Base-by-base conservation (phyloP, 2,329 filamentous ascomycete species). In the Anisogramma anomala region DNA sequence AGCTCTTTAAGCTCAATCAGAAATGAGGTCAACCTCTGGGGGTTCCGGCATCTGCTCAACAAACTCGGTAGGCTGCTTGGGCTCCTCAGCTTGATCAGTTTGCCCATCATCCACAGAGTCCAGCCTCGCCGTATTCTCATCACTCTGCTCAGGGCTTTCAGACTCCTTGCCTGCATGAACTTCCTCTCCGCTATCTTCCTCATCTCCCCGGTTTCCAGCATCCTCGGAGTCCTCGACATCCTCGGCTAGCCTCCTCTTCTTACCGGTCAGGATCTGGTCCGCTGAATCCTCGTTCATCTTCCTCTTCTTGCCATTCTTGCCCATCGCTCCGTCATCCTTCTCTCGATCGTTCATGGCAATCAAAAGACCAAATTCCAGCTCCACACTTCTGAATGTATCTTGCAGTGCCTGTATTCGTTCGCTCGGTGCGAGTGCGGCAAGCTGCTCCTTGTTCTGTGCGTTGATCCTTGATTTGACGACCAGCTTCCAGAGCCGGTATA, bases 401-500 rank as follows among this genome's bases (percentile, higher is more conserved):
- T 84, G 74, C 3, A 93, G 65, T 65, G 82, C 85, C 43, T 83
- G 72, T 6, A 82, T 74, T 26, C 82, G 71, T 57, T 89, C 83
- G 0, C 63, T 58, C 4, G 66, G 64, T 41, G 85, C 82, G 30
- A 89, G 62, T 58, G 88, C 79, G 27, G 74, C 71, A 10, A 93
- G 67, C 2, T 73, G 61, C 50, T 88, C 80, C 43, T 71, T 72
- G 54, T 91, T 89, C 52, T 86, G 82, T 33, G 74, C 70, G 56
- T 84, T 87, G 3, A 93, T 65, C 26, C 85, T 68, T 52, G 84
- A 74, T 63, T 91, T 91, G n/a, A 81, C 75, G 31, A 84, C 66
- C 18, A 89, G 59, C 22, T 79, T 68, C 82, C 83, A 93, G 33
- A 85, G 70, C 48, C 69, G 73, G 56, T 82, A 83, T 37, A 72